A percentile compares a stretch with the other conserved stretches of the same genome.
These are phyloP conservation scores for Acanthamoeba polyphaga DNA, from an alignment of 208 protist species.

Conservation along the genomic window DNA sequence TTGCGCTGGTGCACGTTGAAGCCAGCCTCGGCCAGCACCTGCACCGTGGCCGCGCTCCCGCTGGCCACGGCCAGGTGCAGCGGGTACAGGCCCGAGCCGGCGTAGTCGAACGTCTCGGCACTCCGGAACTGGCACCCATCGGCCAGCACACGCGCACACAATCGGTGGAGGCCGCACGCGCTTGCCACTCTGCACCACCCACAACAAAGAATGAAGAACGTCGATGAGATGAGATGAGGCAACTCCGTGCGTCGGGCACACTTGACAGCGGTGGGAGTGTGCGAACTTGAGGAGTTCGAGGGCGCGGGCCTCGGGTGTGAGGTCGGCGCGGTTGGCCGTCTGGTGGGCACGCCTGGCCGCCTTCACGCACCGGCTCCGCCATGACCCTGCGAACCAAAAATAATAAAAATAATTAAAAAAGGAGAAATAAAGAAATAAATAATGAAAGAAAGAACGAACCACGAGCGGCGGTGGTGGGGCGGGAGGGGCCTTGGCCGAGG, in stretches of 20 bases:
- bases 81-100: not conserved
- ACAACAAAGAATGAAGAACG: not conserved
- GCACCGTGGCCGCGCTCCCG: not conserved
- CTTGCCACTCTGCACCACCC: not conserved
- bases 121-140: too few relatives aligned
- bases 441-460: not conserved
- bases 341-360: not conserved
- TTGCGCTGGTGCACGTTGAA: constrained; percentile 1
- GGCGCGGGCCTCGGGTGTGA: not conserved
- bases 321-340: not conserved
- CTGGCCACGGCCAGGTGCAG: not conserved
- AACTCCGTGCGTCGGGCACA: too few relatives aligned
- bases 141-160: not conserved
- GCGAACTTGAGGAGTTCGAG: not conserved
- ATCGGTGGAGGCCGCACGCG: not conserved
- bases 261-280: too few relatives aligned
- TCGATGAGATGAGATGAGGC: too few relatives aligned
- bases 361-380: not conserved
- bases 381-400: not conserved
- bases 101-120: not conserved
- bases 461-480: too few relatives aligned
- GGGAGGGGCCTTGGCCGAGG: not conserved
- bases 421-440: not conserved
- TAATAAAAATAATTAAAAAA: too few relatives aligned
- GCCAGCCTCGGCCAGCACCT: not conserved